Evolutionary conservation across 768 basidiomycete species (phyloP), one percentile per base, ranked within the genome.

Genomic region (Dacryopinax spathularia): DNA sequence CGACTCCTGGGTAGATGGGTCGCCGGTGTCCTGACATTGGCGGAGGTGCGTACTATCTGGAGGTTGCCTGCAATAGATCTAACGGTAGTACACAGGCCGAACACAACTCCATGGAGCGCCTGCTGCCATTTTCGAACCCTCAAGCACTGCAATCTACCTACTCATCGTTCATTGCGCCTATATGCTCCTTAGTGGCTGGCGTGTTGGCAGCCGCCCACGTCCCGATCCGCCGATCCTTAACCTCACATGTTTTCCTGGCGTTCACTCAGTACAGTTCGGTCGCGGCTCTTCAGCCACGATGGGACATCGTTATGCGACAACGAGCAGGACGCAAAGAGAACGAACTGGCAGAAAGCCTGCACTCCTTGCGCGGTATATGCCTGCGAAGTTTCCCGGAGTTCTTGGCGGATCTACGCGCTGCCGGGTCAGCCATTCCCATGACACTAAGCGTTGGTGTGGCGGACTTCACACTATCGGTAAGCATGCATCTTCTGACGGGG

Each of bases 301-400:
- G 87, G 87, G 87, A 89, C 33, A 80, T 80, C 1, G 69, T 89
- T 15, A 77, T 89, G 65, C 74, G 75, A 1, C 77, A 79, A 13
- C 79, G 85, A 3, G 69, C 76, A 1, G 76, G 74, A 33, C 68
- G 76, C 43, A 68, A 62, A 77, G 80, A 25, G 70, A 89, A 89
- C 67, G 89, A 89, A 68, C 73, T 88, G 48, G 85, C 82, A 68
- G 90, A 91, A 84, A 83, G 27, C 0, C 68, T 88, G 6, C 81
- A 83, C 60, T 75, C 80, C 4, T 75, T 92, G 10, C 77, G 87
- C 15, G 82, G 80, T 0, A 77, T 90, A 0, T 89, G 88, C 69
- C 73, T 91, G 64, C 78, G 90, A 44, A 89, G 87, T 61, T 92
- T 91, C 72, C 89, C 90, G 0, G 89, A 92, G 69, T 87, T 88